Conservation (phyloP, 2,329 filamentous ascomycete genomes). For the Colletotrichum sp. region DNA sequence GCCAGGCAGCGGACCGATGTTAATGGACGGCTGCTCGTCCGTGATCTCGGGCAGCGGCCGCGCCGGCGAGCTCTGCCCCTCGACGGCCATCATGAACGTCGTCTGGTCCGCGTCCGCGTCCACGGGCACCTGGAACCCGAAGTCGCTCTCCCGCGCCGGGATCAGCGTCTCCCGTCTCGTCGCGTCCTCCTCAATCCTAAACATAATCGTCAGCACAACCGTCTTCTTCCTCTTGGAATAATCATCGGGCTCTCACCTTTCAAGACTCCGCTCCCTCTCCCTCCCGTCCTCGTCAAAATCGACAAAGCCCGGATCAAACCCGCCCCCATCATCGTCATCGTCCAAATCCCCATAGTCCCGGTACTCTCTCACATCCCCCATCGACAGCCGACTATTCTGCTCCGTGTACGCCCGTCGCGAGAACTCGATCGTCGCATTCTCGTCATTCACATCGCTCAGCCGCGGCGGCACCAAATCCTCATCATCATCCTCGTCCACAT, state of each 20-base stretch:
- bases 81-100: conserved; percentile 53
- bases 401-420: conserved; percentile 58
- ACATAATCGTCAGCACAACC: conserved; percentile 24
- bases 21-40: conserved; percentile 19
- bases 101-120: conserved; percentile 54
- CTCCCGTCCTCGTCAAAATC: conserved; percentile 35
- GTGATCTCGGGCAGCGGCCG: conserved; percentile 19
- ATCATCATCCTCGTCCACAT: conserved; percentile 47
- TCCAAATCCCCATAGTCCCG: conserved; percentile 41
- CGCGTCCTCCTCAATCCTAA: conserved; percentile 42
- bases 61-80: conserved; percentile 24
- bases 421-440: conserved; percentile 62
- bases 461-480: conserved; percentile 57
- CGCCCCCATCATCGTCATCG: conserved; percentile 49
- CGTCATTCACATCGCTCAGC: conserved; percentile 60
- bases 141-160: conserved; percentile 50
- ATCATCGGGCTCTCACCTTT: conserved; percentile 37
- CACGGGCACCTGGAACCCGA: conserved; percentile 54
- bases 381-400: conserved; percentile 49
- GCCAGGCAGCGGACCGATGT: background rate
- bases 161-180: conserved; percentile 41
- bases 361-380: conserved; percentile 62
- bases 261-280: conserved; percentile 46
- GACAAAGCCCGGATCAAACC: conserved; percentile 50
- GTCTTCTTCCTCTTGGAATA: background rate